phyloP scores from a whole-genome alignment of 257 asterid genomes.

The Solanum sejunctum region DNA sequence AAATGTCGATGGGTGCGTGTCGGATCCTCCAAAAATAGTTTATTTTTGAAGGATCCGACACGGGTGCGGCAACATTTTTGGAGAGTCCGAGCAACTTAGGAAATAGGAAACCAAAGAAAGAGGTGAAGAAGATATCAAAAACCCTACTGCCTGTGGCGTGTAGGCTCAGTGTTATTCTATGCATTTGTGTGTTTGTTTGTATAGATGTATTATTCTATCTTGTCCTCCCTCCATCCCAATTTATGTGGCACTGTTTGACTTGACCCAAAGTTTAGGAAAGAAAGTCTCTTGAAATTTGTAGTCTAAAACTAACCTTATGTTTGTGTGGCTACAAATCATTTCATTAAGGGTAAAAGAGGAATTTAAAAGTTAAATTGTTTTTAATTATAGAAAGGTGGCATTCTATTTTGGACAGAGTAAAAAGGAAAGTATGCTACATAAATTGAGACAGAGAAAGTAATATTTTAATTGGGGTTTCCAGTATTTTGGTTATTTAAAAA shows the following conservation, averaged over 20 bases:
- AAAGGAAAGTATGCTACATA: not conserved
- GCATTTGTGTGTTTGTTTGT: not conserved
- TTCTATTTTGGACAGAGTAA: not conserved
- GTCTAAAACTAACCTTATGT: not conserved
- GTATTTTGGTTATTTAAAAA: not conserved
- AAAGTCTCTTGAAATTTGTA: not conserved
- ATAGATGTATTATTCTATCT: not conserved
- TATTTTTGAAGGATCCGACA: too few species aligned
- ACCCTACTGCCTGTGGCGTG: not conserved
- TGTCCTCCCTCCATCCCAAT: not conserved
- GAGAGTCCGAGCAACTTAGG: too few species aligned
- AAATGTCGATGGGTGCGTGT: too few species aligned
- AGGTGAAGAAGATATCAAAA: not conserved
- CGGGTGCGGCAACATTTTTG: too few species aligned
- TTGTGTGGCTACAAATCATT: not conserved
- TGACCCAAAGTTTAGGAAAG: not conserved
- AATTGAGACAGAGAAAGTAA: not conserved
- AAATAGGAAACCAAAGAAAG: not conserved
- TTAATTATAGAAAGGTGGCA: not conserved
- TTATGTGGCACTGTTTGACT: not conserved
- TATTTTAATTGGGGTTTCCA: not conserved
- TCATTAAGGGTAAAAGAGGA: not conserved
- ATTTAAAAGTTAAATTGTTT: not conserved
- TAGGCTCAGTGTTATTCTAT: not conserved
- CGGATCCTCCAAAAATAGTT: too few species aligned